Percentiles rank a stretch among this genome's conserved stretches.
These are phyloP conservation scores for Starmera amethionina DNA, from an alignment of 805 yeast species.

Conservation along the genomic window DNA sequence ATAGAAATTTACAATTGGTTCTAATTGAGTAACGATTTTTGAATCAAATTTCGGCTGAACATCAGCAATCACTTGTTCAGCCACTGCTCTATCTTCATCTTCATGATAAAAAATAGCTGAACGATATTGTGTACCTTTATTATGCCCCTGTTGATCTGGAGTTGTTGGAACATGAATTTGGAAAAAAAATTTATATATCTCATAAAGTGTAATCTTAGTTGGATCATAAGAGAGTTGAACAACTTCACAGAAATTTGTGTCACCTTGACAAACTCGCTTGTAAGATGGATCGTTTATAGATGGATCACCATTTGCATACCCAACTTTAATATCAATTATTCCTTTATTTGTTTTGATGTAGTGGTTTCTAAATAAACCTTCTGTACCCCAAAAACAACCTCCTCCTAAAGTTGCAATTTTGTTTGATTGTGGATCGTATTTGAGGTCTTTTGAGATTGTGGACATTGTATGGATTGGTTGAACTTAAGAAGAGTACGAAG, in stretches of 20 bases:
- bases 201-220: slow-evolving; percentile 40
- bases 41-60: slow-evolving; percentile 66
- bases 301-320: slow-evolving; percentile 72
- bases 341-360: slow-evolving; percentile 50
- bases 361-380: slow-evolving; percentile 61
- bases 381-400: slow-evolving; percentile 87
- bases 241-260: slow-evolving; percentile 73
- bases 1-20: slow-evolving; percentile 59
- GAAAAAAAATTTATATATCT: slow-evolving; percentile 75
- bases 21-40: slow-evolving; percentile 59
- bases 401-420: slow-evolving; percentile 52
- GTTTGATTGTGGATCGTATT: slow-evolving; percentile 33
- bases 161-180: slow-evolving; percentile 94
- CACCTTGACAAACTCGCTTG: slow-evolving; percentile 63
- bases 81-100: slow-evolving; percentile 33
- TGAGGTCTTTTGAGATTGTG: slow-evolving; percentile 28
- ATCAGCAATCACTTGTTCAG: slow-evolving; percentile 35
- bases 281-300: slow-evolving; percentile 43
- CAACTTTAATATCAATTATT: slow-evolving; percentile 71
- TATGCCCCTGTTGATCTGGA: slow-evolving; percentile 75
- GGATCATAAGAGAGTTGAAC: slow-evolving; percentile 82
- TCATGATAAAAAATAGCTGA: slow-evolving; percentile 65
- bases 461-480: slow-evolving; percentile 2
- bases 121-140: slow-evolving; percentile 83
- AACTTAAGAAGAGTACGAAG: too few species aligned